Evolutionary conservation across 2,329 filamentous ascomycete genomes (phyloP).

Genomic region (Periglandula ipomoeae): DNA sequence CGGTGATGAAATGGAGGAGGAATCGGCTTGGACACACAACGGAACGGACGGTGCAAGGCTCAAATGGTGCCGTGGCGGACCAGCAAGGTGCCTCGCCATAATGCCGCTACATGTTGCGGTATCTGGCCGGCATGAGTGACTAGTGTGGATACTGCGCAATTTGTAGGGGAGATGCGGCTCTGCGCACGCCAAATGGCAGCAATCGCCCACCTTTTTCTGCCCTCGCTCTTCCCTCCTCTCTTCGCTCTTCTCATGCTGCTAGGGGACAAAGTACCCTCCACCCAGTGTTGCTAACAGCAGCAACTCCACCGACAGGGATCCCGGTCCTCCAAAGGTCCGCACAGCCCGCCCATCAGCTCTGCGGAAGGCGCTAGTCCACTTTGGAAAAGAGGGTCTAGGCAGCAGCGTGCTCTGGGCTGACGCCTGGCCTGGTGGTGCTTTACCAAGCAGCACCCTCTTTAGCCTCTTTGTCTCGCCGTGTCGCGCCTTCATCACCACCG

Average conservation of each 20-base stretch:
- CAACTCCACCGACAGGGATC: conserved; percentile 9
- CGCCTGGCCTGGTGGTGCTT: conserved; percentile 5
- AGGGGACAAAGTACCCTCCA: background rate
- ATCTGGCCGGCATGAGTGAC: background rate
- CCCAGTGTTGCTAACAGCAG: background rate
- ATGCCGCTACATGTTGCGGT: background rate
- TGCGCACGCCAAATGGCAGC: background rate
- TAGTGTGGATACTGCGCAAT: too few relatives aligned
- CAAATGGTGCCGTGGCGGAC: background rate
- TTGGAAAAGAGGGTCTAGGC: conserved; percentile 11
- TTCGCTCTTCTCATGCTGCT: background rate
- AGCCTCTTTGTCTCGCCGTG: too few relatives aligned
- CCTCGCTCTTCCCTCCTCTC: background rate
- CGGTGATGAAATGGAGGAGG: background rate
- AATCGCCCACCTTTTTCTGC: background rate
- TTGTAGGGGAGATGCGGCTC: conserved; percentile 2
- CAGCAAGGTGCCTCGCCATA: background rate
- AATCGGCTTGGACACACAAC: background rate
- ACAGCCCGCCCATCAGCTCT: conserved; percentile 10
- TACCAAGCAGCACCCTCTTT: conserved; percentile 7
- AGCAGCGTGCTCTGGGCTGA: conserved; percentile 15
- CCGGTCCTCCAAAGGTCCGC: conserved; percentile 3
- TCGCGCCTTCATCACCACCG: conserved; percentile 6
- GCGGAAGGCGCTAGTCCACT: conserved; percentile 10
- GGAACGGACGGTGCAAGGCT: background rate